Conservation (phyloP, 73 alveolate species). For the Vitrella brassicaformis region DNA sequence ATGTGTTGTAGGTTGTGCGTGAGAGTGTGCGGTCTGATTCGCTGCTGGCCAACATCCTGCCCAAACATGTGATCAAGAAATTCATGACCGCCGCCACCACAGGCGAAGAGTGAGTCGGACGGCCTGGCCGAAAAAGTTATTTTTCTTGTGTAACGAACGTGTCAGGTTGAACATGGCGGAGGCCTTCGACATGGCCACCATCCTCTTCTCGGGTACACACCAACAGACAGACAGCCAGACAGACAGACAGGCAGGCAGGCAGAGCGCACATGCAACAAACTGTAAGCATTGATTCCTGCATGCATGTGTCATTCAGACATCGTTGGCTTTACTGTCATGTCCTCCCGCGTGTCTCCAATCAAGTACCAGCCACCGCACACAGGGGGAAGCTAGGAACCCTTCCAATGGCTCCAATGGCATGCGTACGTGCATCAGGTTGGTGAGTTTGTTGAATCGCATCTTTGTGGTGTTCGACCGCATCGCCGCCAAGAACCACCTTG, state of each 20-base stretch:
- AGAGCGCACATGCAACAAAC: no score
- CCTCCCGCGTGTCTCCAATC: background rate
- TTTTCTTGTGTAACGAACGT: background rate
- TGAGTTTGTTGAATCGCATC: background rate
- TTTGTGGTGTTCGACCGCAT: background rate
- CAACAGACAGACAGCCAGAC: no score
- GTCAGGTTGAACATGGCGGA: background rate
- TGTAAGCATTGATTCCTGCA: no score
- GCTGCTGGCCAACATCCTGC: background rate
- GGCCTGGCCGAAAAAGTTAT: background rate
- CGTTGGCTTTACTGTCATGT: background rate
- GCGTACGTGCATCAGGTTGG: no score
- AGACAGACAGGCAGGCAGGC: no score
- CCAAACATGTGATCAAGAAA: background rate
- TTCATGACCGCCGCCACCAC: background rate
- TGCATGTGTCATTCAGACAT: no score
- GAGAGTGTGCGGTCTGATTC: background rate
- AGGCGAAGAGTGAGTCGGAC: background rate
- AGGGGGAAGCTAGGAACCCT: no score
- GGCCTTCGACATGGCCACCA: background rate
- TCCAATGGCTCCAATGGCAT: no score
- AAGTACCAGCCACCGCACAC: no score
- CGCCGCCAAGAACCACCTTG: background rate
- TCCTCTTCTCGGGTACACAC: background rate
- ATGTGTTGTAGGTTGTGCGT: background rate